Base-by-base conservation (phyloP, 108 stramenopile species). In the Bacterosira constricta region DNA sequence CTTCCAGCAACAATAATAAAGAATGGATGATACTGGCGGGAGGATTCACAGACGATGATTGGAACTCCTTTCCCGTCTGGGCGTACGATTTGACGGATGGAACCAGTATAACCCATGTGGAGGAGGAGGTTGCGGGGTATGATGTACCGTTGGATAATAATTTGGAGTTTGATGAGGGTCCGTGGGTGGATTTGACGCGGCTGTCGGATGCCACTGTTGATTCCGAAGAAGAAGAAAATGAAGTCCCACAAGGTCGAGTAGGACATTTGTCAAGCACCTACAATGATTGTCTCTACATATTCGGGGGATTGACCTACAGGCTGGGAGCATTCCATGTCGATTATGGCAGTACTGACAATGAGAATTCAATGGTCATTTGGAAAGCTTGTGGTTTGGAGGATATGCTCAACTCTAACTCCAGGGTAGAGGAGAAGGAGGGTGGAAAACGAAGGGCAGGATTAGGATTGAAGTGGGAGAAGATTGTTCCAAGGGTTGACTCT, bases 11-110 rank as follows among this genome's bases (percentile, higher is more conserved):
- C 2, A 49, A 44, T 57, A 21, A 51, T 13, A 62, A 27, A 8
- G 81, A 82, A 61, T 82, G 62, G 54, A 82, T 82, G 75, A 56
- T 82, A 20, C 38, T 82, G 12, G 42, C 61, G 6, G 81, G 81
- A 29, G 81, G 81, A 55, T 82, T 82, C 49, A 77, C 73, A n/a
- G 81, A 74, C 49, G 44, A 49, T 34, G 75, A 82, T 36, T 82
- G 81, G 81, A 35, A 63, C 2, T 36, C 70, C 1, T 71, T 82
- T 35, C 81, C 81, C 15, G 81, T 82, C 0, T 82, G 76, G 75
- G 81, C 81, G 2, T 82, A 54, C 42, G 81, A 82, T 54, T 31
- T 82, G 39, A 64, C 69, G 12, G 17, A 71, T 20, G 25, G 23
- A 11, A n/a, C 11, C 20, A 55, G 13, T 20, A 39, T 38, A 11